phyloP scores from a whole-genome alignment of 805 yeast genomes.

The Nakazawaea laoshanensis region DNA sequence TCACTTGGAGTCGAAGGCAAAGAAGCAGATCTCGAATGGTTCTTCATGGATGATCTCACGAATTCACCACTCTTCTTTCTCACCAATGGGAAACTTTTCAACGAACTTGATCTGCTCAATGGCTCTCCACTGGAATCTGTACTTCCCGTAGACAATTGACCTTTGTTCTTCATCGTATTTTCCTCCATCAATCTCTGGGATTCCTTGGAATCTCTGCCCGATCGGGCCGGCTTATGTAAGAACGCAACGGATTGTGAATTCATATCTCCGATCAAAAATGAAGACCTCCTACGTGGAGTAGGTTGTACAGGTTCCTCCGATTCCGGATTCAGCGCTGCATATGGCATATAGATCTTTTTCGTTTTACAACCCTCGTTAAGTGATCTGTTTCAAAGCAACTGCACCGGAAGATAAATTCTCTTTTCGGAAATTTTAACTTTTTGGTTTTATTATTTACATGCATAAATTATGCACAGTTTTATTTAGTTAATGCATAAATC shows the following conservation, averaged over 20 bases:
- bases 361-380: no score
- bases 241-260: conserved; percentile 20
- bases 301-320: conserved; percentile 2
- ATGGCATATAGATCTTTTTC: no score
- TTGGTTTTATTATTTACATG: no score
- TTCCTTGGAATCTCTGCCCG: conserved; percentile 14
- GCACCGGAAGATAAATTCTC: no score
- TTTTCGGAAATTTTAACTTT: no score
- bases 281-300: conserved; percentile 3
- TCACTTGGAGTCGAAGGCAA: conserved; percentile 50
- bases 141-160: neutral
- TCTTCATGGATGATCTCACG: conserved; percentile 64
- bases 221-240: conserved; percentile 22
- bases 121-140: neutral
- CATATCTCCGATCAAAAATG: conserved; percentile 7
- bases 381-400: no score
- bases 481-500: no score
- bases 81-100: conserved; percentile 30
- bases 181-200: conserved; percentile 19
- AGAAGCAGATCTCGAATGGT: conserved; percentile 18
- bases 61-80: conserved; percentile 85
- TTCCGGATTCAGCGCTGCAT: no score
- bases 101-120: conserved; percentile 1
- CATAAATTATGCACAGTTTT: no score
- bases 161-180: conserved; percentile 16